These are phyloP conservation scores for Naegleria gruberi DNA, from an alignment of 208 protist species.

Conservation along the genomic window DNA sequence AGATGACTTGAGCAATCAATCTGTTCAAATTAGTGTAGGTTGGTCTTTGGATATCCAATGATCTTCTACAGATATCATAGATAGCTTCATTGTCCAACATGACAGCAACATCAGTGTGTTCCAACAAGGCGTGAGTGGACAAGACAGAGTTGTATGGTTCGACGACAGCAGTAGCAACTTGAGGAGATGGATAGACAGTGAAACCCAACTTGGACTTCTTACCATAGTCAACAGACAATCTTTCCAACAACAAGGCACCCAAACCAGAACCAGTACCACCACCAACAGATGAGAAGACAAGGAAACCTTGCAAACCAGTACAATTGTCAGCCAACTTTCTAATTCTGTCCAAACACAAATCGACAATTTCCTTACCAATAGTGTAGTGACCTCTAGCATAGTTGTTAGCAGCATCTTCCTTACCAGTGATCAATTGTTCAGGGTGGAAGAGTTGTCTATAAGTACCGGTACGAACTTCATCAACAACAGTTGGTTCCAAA, in stretches of 20 bases:
- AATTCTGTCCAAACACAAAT: slow-evolving; percentile 84
- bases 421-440: slow-evolving; percentile 91
- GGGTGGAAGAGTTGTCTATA: slow-evolving; percentile 93
- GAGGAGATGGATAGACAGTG: slow-evolving; percentile 85
- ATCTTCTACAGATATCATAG: slow-evolving; percentile 85
- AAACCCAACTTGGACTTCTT: slow-evolving; percentile 96
- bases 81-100: slow-evolving; percentile 94
- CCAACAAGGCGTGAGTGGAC: slow-evolving; percentile 81
- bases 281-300: slow-evolving; percentile 95
- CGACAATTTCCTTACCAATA: slow-evolving; percentile 91
- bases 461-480: slow-evolving; percentile 85
- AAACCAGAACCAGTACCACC: slow-evolving; percentile 97
- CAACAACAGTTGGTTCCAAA: slow-evolving; percentile 92
- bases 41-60: slow-evolving; percentile 79
- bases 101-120: slow-evolving; percentile 82
- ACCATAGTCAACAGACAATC: slow-evolving; percentile 93
- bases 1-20: slow-evolving; percentile 87
- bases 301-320: slow-evolving; percentile 96
- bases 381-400: slow-evolving; percentile 97
- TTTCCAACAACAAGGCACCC: slow-evolving; percentile 87
- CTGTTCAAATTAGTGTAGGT: slow-evolving; percentile 92
- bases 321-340: slow-evolving; percentile 95
- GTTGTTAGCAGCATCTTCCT: slow-evolving; percentile 97
- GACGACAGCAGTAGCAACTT: slow-evolving; percentile 87
- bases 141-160: slow-evolving; percentile 96